Base-by-base conservation (phyloP, 2,329 filamentous ascomycete genomes). In the Sclerotinia sclerotiorum region DNA sequence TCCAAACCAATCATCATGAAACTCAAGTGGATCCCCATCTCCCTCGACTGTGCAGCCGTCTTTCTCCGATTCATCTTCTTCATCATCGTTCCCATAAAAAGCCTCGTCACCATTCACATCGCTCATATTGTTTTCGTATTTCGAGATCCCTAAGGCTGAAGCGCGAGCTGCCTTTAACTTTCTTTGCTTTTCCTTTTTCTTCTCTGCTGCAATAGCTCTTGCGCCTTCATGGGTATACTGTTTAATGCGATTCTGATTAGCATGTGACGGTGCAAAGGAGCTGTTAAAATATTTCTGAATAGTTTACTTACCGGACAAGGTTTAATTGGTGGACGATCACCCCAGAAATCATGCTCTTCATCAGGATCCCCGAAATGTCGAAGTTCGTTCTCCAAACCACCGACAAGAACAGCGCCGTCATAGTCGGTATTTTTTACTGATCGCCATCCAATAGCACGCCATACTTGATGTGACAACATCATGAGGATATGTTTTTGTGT, bases 361-460 rank as follows among this genome's bases (percentile, higher is more conserved):
- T 63, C 60, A 6, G 60, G 60, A 24, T 63, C 60, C 5, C 29
- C 60, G 27, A 63, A 63, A 51, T 63, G 60, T 4, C 60, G 32
- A 24, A 63, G 60, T 42, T 51, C 60, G 21, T 63, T 63, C 5
- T 63, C 60, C 8, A 63, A 39, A 21, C 60, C 60, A 1, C 60
- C 60, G 24, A 63, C 60, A 51, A 63, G 60, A 0, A 63, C 60
- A 19, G 60, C 60, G 60, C 60, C 60, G 21, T 63, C 60, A 5
- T 63, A 63, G 48, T 63, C 60, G 17, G 60, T 52, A 42, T 63
- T 51, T 39, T 3, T 27, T 35, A 39, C 29, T 15, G 13, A 17
- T 5, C 15, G 46, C 60, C 60, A 63, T 63, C 32, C 11, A 5
- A 63, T 39, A 51, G 60, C 46, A 49, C 32, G 29, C 46, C n/a